Base-by-base conservation (phyloP, 2,329 filamentous ascomycete genomes). In the Aspergillus pseudonomiae region DNA sequence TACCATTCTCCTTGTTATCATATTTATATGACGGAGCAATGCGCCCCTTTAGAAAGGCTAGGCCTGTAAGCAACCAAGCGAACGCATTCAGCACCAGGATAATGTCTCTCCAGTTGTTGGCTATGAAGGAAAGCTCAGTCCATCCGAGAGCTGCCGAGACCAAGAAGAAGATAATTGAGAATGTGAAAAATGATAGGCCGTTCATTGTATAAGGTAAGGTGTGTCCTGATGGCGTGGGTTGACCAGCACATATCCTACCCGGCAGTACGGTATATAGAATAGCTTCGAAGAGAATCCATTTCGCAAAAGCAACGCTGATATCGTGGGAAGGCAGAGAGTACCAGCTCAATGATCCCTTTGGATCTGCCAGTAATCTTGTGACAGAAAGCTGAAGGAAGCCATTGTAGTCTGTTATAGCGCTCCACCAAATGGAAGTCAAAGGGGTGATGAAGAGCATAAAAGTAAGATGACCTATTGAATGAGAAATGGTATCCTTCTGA, bases 191-290 rank as follows among this genome's bases (percentile, higher is more conserved):
- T 14, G 52, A 34, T 3, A 60, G 24, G 4, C 58, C 58, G 16
- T 55, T 60, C 9, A 50, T 4, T 26, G 30, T 36, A n/a, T 60
- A 60, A 21, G 45, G 24, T 3, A 53, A 39, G 16, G 36, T 21
- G 28, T 60, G 48, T 21, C 58, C 58, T 30, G 46, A 48, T 3
- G 58, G 48, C 4, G 58, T 60, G 5, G 36, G 32, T 30, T 43
- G 58, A 6, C 48, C 58, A 19, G 52, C 30, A 16, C 34, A 53
- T 30, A 60, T 21, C 14, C 32, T 52, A 3, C 58, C 58, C 4
- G 58, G 48, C 11, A 60, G 26, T 19, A 28, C 10, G 11, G 58
- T 34, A 32, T 60, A 60, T 10, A 60, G 58, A 2, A 55, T 34
- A 6, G 32, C 34, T 36, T 60, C 34, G 34, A 60, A 41, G 21